Evolutionary conservation across 805 yeast genomes (phyloP).

Genomic region (Candida khao-thaluensis): DNA sequence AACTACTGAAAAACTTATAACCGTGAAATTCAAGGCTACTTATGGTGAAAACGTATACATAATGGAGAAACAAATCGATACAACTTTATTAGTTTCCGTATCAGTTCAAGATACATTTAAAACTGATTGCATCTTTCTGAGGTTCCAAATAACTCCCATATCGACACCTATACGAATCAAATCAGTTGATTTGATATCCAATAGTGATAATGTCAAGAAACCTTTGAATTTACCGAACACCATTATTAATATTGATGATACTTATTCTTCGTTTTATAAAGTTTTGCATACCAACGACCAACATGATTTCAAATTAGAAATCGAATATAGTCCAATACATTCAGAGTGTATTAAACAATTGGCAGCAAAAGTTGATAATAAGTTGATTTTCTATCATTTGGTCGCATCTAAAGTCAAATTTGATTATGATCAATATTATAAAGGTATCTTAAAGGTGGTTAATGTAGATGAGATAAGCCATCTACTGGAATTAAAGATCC

Average conservation of each 20-base stretch:
- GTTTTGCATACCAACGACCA: slow-evolving; percentile 36
- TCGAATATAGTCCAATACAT: slow-evolving; percentile 46
- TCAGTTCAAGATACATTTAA: slow-evolving; percentile 80
- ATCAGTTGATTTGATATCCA: slow-evolving; percentile 39
- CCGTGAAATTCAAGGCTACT: slow-evolving; percentile 19
- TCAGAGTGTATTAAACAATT: slow-evolving; percentile 39
- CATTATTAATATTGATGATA: slow-evolving; percentile 68
- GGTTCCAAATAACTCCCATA: slow-evolving; percentile 66
- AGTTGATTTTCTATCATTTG: slow-evolving; percentile 6
- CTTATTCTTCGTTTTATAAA: slow-evolving; percentile 59
- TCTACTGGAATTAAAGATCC: not conserved
- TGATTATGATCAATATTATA: slow-evolving; percentile 10
- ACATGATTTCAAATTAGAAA: slow-evolving; percentile 35
- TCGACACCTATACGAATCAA: slow-evolving; percentile 56
- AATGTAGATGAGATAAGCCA: slow-evolving; percentile 10
- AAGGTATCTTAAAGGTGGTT: slow-evolving; percentile 3
- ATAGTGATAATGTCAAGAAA: slow-evolving; percentile 19
- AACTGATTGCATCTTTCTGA: slow-evolving; percentile 54
- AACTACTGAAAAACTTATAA: slow-evolving; percentile 2
- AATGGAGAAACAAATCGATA: slow-evolving; percentile 38
- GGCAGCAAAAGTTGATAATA: not conserved
- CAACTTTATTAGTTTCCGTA: slow-evolving; percentile 61
- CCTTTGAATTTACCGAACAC: slow-evolving; percentile 24
- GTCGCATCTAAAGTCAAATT: slow-evolving; percentile 6
- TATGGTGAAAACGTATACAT: slow-evolving; percentile 20